phyloP scores from a whole-genome alignment of 2,329 filamentous ascomycete genomes.

The Colletotrichum karsti region DNA sequence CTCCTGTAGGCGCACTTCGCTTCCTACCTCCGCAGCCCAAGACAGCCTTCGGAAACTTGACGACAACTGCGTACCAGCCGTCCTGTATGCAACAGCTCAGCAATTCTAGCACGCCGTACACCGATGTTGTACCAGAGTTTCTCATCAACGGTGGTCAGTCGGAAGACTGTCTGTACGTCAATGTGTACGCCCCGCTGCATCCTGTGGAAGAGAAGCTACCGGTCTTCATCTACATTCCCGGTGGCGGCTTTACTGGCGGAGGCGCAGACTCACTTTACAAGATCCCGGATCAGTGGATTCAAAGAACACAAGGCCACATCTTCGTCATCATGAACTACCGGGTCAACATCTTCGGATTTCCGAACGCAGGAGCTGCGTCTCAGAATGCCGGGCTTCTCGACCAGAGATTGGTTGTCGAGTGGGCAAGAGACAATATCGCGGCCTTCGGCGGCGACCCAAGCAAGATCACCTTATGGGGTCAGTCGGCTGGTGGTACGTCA shows the following conservation, averaged over 20 bases:
- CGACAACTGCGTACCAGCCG: conserved; percentile 35
- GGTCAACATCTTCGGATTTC: conserved; percentile 39
- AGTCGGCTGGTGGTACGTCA: conserved; percentile 9
- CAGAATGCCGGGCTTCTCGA: conserved; percentile 40
- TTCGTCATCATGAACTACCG: conserved; percentile 40
- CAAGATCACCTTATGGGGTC: conserved; percentile 31
- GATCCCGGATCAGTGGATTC: conserved; percentile 35
- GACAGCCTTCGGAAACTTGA: conserved; percentile 32
- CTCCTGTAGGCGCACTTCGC: conserved; percentile 61
- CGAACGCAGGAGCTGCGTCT: conserved; percentile 36
- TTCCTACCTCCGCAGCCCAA: conserved; percentile 43
- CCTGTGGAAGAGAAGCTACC: background rate
- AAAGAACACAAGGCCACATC: conserved; percentile 34
- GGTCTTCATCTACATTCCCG: conserved; percentile 9
- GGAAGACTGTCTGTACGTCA: conserved; percentile 44
- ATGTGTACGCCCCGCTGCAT: conserved; percentile 38
- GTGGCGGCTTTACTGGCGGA: conserved; percentile 11
- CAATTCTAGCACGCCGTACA: conserved; percentile 31
- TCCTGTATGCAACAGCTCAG: conserved; percentile 43
- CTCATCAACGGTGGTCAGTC: conserved; percentile 25
- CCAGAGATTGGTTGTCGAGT: conserved; percentile 44
- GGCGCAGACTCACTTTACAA: conserved; percentile 14
- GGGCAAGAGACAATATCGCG: conserved; percentile 43
- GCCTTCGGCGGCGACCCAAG: conserved; percentile 41
- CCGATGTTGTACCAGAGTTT: background rate